phyloP scores from a whole-genome alignment of 768 basidiomycete genomes.

The Rhizopogon vulgaris region DNA sequence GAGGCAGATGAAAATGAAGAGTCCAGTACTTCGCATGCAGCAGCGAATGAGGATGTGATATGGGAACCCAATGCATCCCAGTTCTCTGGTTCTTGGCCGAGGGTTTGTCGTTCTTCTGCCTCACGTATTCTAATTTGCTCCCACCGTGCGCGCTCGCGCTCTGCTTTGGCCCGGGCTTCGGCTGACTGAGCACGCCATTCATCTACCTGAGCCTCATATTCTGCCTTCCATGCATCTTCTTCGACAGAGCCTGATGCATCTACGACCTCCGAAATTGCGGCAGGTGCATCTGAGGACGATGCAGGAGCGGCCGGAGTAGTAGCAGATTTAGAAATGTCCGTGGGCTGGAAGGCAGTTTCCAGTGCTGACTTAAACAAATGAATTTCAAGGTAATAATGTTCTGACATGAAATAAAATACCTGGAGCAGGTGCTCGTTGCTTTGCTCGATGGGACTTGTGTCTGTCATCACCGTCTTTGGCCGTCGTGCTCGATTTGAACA shows the following conservation, averaged over 20 bases:
- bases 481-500: neutral
- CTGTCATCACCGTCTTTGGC: conserved; percentile 18
- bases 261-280: neutral
- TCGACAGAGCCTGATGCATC: neutral
- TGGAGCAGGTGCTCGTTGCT: conserved; percentile 20
- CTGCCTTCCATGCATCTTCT: conserved; percentile 54
- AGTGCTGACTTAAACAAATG: conserved; percentile 15
- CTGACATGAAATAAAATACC: conserved; percentile 6
- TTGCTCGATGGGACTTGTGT: conserved; percentile 17
- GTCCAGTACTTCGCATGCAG: conserved; percentile 8
- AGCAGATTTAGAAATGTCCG: conserved; percentile 13
- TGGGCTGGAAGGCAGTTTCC: conserved; percentile 20
- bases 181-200: conserved; percentile 72
- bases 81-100: conserved; percentile 15
- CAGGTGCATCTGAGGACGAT: neutral
- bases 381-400: neutral
- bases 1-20: conserved; percentile 15
- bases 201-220: conserved; percentile 63
- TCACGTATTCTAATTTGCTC: conserved; percentile 46
- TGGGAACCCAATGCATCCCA: conserved; percentile 22
- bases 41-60: neutral
- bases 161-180: conserved; percentile 67
- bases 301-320: neutral
- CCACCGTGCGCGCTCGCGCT: conserved; percentile 67
- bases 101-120: conserved; percentile 39